Evolutionary conservation across 441 rosid species (phyloP).

Genomic region (Adansonia grandidieri): DNA sequence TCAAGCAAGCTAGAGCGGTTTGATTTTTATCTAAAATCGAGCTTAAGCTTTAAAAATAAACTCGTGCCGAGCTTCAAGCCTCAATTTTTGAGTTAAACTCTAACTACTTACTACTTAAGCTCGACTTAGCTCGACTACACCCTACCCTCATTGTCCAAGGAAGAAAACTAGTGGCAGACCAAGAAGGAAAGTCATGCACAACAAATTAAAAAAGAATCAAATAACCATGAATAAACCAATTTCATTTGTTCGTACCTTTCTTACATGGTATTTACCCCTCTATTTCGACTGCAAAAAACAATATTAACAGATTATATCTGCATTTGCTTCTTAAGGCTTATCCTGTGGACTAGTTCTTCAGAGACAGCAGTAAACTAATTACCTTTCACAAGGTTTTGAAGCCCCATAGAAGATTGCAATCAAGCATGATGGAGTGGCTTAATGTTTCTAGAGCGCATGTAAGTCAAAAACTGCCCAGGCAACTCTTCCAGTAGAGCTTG

Average conservation of each 20-base stretch:
- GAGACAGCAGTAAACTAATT: not conserved
- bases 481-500: constrained; percentile 79
- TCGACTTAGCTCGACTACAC: no score
- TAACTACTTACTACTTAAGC: no score
- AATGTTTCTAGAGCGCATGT: constrained; percentile 60
- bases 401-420: not conserved
- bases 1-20: no score
- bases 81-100: no score
- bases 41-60: no score
- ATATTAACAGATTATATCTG: not conserved
- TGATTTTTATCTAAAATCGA: no score
- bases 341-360: not conserved
- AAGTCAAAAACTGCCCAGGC: constrained; percentile 77
- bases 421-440: constrained; percentile 41
- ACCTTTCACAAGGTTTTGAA: not conserved
- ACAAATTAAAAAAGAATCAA: not conserved
- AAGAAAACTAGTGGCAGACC: no score
- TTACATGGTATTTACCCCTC: not conserved
- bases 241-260: not conserved
- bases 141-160: no score
- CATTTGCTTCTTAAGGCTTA: not conserved
- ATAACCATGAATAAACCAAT: not conserved
- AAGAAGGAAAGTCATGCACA: not conserved
- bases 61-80: no score
- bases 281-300: not conserved